Evolutionary conservation across 1,284 basidiomycete genomes (phyloP).

Genomic region (Pholiota adiposa): DNA sequence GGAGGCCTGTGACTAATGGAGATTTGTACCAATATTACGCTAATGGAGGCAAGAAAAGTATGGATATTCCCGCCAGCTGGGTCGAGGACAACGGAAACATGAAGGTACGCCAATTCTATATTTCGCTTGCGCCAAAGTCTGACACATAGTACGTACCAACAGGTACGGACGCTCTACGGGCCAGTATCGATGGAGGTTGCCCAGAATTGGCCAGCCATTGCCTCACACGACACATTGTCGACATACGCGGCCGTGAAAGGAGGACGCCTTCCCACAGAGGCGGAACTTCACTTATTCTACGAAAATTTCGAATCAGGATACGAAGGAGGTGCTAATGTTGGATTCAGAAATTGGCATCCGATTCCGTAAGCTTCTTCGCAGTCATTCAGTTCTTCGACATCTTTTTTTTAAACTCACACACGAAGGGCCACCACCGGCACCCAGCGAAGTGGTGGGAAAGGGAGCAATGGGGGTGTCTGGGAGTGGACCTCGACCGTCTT

Average conservation of each 20-base stretch:
- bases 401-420: slow-evolving; percentile 27
- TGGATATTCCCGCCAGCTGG: slow-evolving; percentile 73
- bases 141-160: neutral
- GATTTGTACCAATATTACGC: slow-evolving; percentile 69
- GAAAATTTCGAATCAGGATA: slow-evolving; percentile 72
- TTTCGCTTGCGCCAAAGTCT: neutral
- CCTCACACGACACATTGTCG: slow-evolving; percentile 80
- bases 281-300: slow-evolving; percentile 83
- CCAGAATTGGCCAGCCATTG: slow-evolving; percentile 85
- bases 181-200: slow-evolving; percentile 80
- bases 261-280: slow-evolving; percentile 90
- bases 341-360: slow-evolving; percentile 94
- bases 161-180: slow-evolving; percentile 89
- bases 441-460: slow-evolving; percentile 50
- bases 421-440: slow-evolving; percentile 61
- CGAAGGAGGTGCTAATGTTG: slow-evolving; percentile 80
- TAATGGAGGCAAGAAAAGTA: slow-evolving; percentile 40
- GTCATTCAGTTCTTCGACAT: neutral
- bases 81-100: slow-evolving; percentile 53
- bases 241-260: slow-evolving; percentile 85
- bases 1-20: slow-evolving; percentile 87
- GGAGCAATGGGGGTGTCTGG: slow-evolving; percentile 97
- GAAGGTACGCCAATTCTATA: slow-evolving; percentile 40
- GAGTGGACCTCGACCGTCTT: slow-evolving; percentile 93
- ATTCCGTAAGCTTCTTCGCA: slow-evolving; percentile 65